Conservation (phyloP, 768 basidiomycete species). For the Trametes villosa region DNA sequence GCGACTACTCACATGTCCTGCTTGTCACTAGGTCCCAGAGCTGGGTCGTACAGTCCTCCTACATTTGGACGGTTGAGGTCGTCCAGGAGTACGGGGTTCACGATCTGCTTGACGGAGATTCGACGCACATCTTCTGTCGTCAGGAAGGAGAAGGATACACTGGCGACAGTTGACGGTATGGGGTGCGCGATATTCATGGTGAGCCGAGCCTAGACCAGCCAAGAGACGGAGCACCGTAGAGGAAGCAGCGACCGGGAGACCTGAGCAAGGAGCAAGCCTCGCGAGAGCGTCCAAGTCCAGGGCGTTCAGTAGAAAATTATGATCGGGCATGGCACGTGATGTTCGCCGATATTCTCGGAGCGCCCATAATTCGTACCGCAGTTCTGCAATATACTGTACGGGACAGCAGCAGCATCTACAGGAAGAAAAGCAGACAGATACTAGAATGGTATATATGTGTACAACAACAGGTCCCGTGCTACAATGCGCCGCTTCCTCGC, state of each 20-base stretch:
- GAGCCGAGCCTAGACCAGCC: neutral
- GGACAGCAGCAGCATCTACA: neutral
- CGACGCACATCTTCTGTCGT: slow-evolving; percentile 84
- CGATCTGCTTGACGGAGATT: slow-evolving; percentile 97
- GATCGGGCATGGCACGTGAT: slow-evolving; percentile 18
- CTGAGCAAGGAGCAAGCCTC: neutral
- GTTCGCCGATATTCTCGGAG: neutral
- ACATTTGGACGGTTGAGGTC: slow-evolving; percentile 90
- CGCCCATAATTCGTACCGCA: neutral
- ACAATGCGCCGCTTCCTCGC: slow-evolving; percentile 43
- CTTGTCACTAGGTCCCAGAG: slow-evolving; percentile 86
- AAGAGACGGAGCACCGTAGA: neutral
- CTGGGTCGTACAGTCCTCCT: slow-evolving; percentile 94
- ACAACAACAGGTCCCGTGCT: neutral
- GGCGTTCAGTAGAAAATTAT: slow-evolving; percentile 22
- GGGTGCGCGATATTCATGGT: slow-evolving; percentile 91
- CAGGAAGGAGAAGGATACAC: slow-evolving; percentile 93
- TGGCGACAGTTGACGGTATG: slow-evolving; percentile 80
- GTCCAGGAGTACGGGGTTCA: slow-evolving; percentile 91
- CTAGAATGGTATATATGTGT: slow-evolving; percentile 8
- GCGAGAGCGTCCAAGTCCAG: neutral
- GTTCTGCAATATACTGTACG: neutral
- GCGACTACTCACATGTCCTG: slow-evolving; percentile 80
- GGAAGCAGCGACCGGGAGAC: slow-evolving; percentile 1
- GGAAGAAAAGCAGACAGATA: neutral